These are phyloP conservation scores for Diaporthe aspalathi DNA, from an alignment of 2,329 filamentous ascomycete species.

Conservation along the genomic window DNA sequence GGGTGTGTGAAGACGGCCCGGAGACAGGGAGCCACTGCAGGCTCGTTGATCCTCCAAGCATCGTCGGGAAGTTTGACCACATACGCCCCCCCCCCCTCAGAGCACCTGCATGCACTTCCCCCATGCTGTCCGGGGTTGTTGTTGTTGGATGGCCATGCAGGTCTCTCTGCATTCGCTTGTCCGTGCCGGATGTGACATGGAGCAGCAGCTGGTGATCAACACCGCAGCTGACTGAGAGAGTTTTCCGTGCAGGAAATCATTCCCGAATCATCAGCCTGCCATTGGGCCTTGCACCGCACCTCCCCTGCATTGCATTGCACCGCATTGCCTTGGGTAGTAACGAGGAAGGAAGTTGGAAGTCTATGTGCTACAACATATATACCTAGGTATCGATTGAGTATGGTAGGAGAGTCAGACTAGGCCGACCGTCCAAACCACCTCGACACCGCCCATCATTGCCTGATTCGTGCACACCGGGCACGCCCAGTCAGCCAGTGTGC, in stretches of 20 bases:
- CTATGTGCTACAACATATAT: background rate
- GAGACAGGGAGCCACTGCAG: background rate
- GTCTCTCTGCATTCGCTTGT: constrained; percentile 11
- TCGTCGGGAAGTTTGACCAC: constrained; percentile 12
- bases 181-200: constrained; percentile 16
- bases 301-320: constrained; percentile 12
- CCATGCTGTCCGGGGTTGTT: constrained; percentile 5
- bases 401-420: background rate
- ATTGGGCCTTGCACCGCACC: background rate
- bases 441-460: constrained; percentile 32
- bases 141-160: background rate
- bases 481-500: constrained; percentile 6
- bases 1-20: background rate
- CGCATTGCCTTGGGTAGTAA: constrained; percentile 14
- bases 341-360: background rate
- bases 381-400: no score
- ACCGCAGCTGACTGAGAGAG: background rate
- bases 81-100: no score
- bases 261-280: background rate
- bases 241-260: background rate
- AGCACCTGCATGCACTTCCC: constrained; percentile 27
- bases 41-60: background rate
- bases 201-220: background rate
- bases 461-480: constrained; percentile 23
- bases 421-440: constrained; percentile 1